Base-by-base conservation (phyloP, 176 grass and related monocot species). In the Pharus latifolius region DNA sequence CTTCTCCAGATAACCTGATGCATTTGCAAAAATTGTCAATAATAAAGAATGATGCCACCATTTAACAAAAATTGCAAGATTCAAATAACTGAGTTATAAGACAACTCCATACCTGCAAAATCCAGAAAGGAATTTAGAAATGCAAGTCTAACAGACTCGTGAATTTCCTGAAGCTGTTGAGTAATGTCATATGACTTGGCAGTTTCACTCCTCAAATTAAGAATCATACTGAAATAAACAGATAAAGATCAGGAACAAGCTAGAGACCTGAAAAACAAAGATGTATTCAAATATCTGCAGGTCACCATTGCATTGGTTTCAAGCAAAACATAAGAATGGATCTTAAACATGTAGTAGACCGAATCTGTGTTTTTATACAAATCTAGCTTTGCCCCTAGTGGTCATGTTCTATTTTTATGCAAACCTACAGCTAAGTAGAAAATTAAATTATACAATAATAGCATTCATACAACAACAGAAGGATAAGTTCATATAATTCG, bases 111-210 rank as follows among this genome's bases (percentile, higher is more conserved):
- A 99, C 95, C 90, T 6, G 90, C 95, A 91, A 99, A 94, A 81
- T 99, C 95, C 45, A 90, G 72, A 79, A 99, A 99, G 43, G 81
- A 91, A 78, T 88, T 99, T 32, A 94, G 88, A 86, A 99, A 94
- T 86, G 87, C 87, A 83, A 99, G 95, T 79, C 90, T 88, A 66
- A 99, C 84, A 55, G 95, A 99, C 75, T 99, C 95, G 29, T 91
- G 85, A 78, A 99, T 99, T 88, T 99, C 95, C 58, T 88, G 90
- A 73, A 99, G 82, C 38, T 88, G 90, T 69, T 91, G 90, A 58
- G 87, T 82, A 69, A 88, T 82, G 72, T 94, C 78, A 20, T 74
- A 83, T 28, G 73, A 87, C 84, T 88, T 99, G 7, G 81, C 86
- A 65, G 84, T 82, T 73, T 94, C 90, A 25, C 67, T 91, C 76